phyloP scores from a whole-genome alignment of 2,329 filamentous ascomycete genomes.

The Emergomyces africanus region DNA sequence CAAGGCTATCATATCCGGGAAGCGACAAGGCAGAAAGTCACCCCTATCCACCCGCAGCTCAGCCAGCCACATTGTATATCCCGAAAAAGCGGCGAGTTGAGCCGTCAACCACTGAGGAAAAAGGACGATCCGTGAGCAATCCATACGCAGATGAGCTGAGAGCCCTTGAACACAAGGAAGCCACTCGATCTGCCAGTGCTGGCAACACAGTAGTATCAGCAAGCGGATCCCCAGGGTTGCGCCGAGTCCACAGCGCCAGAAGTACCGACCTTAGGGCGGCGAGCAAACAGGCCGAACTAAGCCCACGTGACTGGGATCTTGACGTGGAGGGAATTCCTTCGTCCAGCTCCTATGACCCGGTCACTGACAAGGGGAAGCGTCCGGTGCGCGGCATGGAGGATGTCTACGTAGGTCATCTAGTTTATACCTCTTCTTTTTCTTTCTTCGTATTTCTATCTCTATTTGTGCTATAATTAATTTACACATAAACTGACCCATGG shows the following conservation, averaged over 20 bases:
- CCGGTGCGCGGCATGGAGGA: conserved; percentile 75
- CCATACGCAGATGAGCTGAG: conserved; percentile 25
- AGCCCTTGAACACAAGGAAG: conserved; percentile 32
- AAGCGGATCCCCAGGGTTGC: conserved; percentile 64
- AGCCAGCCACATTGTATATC: conserved; percentile 11
- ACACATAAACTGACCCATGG: conserved; percentile 1
- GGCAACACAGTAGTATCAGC: conserved; percentile 13
- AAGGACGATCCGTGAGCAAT: conserved; percentile 18
- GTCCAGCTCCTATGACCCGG: conserved; percentile 54
- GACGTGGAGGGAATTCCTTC: conserved; percentile 27
- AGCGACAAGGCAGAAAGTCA: conserved; percentile 3
- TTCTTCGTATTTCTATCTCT: neutral
- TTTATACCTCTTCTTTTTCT: conserved; percentile 14
- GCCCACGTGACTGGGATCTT: conserved; percentile 10
- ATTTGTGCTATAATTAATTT: neutral
- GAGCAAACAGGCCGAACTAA: conserved; percentile 36
- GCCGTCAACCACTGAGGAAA: neutral
- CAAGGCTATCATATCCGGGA: neutral
- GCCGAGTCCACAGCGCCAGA: conserved; percentile 38
- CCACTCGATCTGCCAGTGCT: conserved; percentile 53
- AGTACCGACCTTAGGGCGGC: conserved; percentile 68
- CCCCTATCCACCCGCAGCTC: neutral
- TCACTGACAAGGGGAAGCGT: conserved; percentile 77
- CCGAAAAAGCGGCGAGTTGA: conserved; percentile 20
- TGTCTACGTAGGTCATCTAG: conserved; percentile 65